Percentiles rank a stretch among this genome's conserved stretches.
phyloP scores from a whole-genome alignment of 257 asterid species.

The Solanum sparsipilum region DNA sequence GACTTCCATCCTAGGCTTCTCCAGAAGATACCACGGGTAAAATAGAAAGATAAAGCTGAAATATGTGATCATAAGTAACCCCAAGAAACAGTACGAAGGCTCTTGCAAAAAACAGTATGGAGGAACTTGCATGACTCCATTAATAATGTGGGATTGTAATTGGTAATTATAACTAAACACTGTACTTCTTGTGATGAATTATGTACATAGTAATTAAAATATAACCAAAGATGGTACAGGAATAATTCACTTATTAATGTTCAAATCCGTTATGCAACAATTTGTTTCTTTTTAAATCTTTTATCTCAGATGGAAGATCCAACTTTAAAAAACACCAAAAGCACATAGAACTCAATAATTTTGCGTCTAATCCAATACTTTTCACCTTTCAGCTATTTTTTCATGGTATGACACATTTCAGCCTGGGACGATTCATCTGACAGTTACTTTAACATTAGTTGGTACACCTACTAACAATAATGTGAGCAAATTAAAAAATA shows the following conservation, averaged over 20 bases:
- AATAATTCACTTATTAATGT: neutral
- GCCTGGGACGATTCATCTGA: neutral
- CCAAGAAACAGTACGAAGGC: neutral
- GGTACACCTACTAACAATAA: neutral
- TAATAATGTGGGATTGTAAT: neutral
- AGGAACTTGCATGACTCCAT: neutral
- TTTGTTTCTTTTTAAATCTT: neutral
- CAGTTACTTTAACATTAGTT: neutral
- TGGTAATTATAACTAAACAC: neutral
- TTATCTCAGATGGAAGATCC: neutral
- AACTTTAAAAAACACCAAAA: neutral
- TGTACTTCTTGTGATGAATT: neutral
- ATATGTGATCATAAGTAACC: neutral
- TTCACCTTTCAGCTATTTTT: neutral
- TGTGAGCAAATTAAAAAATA: neutral
- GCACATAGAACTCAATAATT: neutral
- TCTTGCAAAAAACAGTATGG: neutral
- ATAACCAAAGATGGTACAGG: neutral
- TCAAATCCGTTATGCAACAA: neutral
- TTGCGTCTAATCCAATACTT: neutral
- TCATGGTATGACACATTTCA: neutral
- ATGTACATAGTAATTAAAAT: neutral
- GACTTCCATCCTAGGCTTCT: constrained; percentile 86
- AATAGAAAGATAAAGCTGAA: constrained; percentile 67
- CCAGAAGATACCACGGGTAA: constrained; percentile 92